Evolutionary conservation across 2,329 filamentous ascomycete genomes (phyloP).

Genomic region (Bipolaris gigantea): DNA sequence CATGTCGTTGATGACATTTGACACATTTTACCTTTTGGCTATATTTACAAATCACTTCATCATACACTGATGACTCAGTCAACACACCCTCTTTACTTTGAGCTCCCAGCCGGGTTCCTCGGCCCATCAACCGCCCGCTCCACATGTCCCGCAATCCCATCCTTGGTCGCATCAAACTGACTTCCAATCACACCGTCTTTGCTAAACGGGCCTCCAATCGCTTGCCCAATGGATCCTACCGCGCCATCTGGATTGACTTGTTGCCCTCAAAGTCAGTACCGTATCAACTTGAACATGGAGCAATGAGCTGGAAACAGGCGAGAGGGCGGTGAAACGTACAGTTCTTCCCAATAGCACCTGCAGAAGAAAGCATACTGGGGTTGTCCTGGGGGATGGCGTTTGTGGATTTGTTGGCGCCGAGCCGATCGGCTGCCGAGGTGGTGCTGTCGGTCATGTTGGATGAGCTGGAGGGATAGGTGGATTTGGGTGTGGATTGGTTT

Average conservation of each 20-base stretch:
- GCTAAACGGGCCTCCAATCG: conserved; percentile 49
- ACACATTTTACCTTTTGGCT: conserved; percentile 7
- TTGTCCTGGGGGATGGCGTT: conserved; percentile 38
- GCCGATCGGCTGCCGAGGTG: conserved; percentile 28
- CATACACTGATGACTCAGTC: too few species aligned
- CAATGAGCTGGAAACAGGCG: background rate
- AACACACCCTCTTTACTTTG: conserved; percentile 14
- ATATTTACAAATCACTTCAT: conserved; percentile 2
- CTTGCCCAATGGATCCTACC: conserved; percentile 55
- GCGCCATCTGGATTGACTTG: conserved; percentile 52
- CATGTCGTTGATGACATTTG: background rate
- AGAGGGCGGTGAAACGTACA: conserved; percentile 26
- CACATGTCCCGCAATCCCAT: conserved; percentile 57
- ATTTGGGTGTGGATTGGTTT: conserved; percentile 13
- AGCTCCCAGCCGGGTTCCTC: conserved; percentile 41
- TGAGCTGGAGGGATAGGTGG: background rate
- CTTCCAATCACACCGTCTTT: conserved; percentile 59
- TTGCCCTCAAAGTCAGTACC: background rate
- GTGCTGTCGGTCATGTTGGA: conserved; percentile 26
- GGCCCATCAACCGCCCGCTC: conserved; percentile 52
- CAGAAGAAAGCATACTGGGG: conserved; percentile 50
- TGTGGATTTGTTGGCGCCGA: conserved; percentile 36
- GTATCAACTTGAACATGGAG: too few species aligned
- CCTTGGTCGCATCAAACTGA: conserved; percentile 58
- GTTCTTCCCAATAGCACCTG: conserved; percentile 58